Conservation (phyloP, 306 rosid genomes). For the Acacia confusa region DNA sequence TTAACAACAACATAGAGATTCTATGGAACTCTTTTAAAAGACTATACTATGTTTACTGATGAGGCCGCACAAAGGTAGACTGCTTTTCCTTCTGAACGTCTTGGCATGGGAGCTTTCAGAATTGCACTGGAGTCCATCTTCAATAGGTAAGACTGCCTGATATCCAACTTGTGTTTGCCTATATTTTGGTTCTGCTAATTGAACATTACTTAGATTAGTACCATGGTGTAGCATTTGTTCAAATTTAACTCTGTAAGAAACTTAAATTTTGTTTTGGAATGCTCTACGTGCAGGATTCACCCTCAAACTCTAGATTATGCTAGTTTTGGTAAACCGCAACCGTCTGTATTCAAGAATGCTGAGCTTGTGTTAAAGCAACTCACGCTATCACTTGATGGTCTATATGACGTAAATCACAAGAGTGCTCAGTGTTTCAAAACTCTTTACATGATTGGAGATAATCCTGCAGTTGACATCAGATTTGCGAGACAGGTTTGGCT, state of each 20-base stretch:
- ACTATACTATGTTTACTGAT: constrained; percentile 46
- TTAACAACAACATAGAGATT: constrained; percentile 22
- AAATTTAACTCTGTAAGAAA: neutral
- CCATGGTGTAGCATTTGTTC: constrained; percentile 2
- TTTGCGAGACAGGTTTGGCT: constrained; percentile 75
- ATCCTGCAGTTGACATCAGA: constrained; percentile 82
- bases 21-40: constrained; percentile 24
- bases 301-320: constrained; percentile 63
- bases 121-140: constrained; percentile 88
- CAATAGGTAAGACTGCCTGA: constrained; percentile 56
- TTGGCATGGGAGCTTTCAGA: constrained; percentile 98
- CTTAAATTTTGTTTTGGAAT: constrained; percentile 14
- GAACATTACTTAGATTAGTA: neutral
- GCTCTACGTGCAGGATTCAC: constrained; percentile 55
- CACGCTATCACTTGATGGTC: constrained; percentile 28
- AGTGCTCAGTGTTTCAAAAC: constrained; percentile 51
- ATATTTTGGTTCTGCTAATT: constrained; percentile 14
- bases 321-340: constrained; percentile 78
- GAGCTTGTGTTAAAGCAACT: constrained; percentile 64
- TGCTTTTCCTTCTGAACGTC: constrained; percentile 89
- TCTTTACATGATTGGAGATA: constrained; percentile 92
- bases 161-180: constrained; percentile 1
- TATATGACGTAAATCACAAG: constrained; percentile 23
- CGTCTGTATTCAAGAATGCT: constrained; percentile 82
- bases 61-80: constrained; percentile 66